These are phyloP conservation scores for Colletotrichum liaoningense DNA, from an alignment of 2,329 filamentous ascomycete genomes.

Conservation along the genomic window DNA sequence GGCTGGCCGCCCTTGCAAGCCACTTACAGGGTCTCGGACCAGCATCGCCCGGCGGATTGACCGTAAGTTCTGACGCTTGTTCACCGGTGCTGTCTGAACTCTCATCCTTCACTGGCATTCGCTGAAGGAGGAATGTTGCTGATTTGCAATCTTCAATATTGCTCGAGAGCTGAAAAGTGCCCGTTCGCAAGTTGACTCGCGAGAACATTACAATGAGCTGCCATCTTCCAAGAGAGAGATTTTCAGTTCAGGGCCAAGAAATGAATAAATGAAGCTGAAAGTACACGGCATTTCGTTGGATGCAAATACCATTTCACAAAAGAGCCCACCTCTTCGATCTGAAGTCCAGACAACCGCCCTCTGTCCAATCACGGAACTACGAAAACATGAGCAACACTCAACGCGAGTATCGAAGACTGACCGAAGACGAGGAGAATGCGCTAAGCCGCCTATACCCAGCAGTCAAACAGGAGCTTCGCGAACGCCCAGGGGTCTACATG, in stretches of 20 bases:
- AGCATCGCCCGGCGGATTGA: not conserved
- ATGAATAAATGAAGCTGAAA: not conserved
- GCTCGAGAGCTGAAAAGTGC: not conserved
- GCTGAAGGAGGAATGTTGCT: not conserved
- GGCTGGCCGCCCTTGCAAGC: not conserved
- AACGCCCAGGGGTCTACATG: not conserved
- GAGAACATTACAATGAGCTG: not conserved
- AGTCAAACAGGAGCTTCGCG: not conserved
- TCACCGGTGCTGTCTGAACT: not conserved
- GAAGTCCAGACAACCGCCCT: not conserved
- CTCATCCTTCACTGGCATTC: not conserved
- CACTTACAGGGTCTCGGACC: not conserved
- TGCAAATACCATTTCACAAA: not conserved
- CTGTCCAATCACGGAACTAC: not conserved
- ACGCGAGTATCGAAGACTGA: not conserved
- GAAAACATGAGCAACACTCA: not conserved
- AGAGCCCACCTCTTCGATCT: not conserved
- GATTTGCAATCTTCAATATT: not conserved
- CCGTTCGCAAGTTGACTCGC: not conserved
- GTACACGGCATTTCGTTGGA: not conserved
- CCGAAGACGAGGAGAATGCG: not conserved
- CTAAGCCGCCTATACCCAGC: not conserved
- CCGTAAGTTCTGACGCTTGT: not conserved
- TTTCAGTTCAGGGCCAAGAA: not conserved
- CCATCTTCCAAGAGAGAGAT: not conserved